Evolutionary conservation across 371 early-diverging fungal genomes (phyloP), one percentile per base, ranked within the genome.

Genomic region (Chytridium lagenaria): DNA sequence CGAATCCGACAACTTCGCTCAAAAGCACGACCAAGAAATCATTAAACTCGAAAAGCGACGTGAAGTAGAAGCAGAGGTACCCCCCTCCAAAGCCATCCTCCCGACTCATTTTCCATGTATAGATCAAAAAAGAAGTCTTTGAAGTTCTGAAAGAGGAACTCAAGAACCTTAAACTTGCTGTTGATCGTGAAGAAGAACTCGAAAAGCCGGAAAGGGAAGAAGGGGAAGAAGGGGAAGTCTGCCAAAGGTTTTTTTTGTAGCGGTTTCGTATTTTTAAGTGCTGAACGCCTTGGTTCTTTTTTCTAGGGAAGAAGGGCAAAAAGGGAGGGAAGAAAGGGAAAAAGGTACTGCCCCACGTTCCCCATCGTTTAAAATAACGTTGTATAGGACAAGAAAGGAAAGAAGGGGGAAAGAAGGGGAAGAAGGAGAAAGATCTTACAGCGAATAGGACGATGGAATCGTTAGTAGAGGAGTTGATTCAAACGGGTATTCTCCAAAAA

Each of bases 341-440:
- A 73, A 77, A 81, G 79, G 76, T 73, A 16, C 30, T 50, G 50
- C 37, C 12, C 1, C 31, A 59, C 16, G 2, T 49, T 22, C 5
- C 15, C 50, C 55, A 15, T 44, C 26, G 50, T 49, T 38, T 22
- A 31, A 31, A 28, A 50, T n/a, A 51, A 68, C 67, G 12, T 44
- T 49, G n/a, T 49, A 5, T 5, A 74, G 70, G 75, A 72, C 64
- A 82, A 78, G 50, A 68, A 74, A 49, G 64, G 49, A 73, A 75
- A 71, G 74, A 70, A 51, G 81, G 80, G 1, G 78, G 76, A 16
- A 86, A 81, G 69, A 85, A 88, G 71, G 88, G 85, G 44, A 88
- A 87, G 66, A 88, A 88, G 70, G 87, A 88, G 68, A 88, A 88
- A 73, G 88, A 88, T 52, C 59, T 88, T 59, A 88, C 88, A 0